Evolutionary conservation across 2,329 filamentous ascomycete genomes (phyloP).

Genomic region (Microsporum ferrugineum): DNA sequence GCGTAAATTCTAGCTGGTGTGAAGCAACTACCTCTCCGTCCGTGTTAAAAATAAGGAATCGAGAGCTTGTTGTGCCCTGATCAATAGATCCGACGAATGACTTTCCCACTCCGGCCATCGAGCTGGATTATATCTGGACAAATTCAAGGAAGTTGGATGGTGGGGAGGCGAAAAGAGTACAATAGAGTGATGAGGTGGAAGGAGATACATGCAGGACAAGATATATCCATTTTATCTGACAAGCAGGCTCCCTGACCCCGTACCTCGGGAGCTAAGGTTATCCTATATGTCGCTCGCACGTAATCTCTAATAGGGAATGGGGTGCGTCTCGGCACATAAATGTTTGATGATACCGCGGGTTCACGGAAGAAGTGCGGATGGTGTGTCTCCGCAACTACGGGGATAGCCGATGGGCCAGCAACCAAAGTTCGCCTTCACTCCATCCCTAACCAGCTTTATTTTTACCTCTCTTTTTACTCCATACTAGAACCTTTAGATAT

Average conservation of each 20-base stretch:
- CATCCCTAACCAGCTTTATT: background rate
- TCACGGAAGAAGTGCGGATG: background rate
- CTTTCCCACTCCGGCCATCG: background rate
- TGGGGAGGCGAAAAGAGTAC: background rate
- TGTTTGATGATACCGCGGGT: background rate
- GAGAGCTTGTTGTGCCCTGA: slow-evolving; percentile 78
- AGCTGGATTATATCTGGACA: background rate
- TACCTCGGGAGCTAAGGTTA: background rate
- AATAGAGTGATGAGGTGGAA: background rate
- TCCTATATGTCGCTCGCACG: background rate
- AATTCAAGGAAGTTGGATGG: background rate
- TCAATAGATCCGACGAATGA: slow-evolving; percentile 75
- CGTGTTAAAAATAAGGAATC: slow-evolving; percentile 82
- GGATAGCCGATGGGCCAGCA: background rate
- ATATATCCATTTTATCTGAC: background rate
- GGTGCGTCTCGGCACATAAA: background rate
- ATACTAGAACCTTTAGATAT: background rate
- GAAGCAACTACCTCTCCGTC: slow-evolving; percentile 65
- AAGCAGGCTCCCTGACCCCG: background rate
- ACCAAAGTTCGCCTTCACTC: background rate
- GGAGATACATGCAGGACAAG: background rate
- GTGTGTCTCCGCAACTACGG: background rate
- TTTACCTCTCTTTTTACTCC: background rate
- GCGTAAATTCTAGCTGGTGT: slow-evolving; percentile 78
- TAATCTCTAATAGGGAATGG: background rate